These are phyloP conservation scores for Trichoderma atroviride DNA, from an alignment of 2,329 filamentous ascomycete species.

Conservation along the genomic window DNA sequence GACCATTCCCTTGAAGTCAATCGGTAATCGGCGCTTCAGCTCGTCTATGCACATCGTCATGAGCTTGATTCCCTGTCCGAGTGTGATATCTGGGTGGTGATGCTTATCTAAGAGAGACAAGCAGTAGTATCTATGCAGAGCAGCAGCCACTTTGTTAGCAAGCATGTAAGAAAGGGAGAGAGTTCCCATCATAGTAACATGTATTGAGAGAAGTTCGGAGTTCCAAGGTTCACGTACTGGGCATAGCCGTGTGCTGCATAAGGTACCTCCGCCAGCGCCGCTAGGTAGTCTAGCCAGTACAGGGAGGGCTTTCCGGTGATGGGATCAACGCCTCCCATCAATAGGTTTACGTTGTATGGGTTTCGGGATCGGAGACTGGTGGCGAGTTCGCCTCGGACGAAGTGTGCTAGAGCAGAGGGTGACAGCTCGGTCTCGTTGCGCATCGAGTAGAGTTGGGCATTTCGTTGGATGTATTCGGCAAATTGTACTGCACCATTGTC, in stretches of 20 bases:
- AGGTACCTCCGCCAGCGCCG: constrained; percentile 81
- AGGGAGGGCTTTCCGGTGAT: constrained; percentile 88
- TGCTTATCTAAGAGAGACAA: constrained; percentile 97
- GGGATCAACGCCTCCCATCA: constrained; percentile 90
- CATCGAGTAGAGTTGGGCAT: constrained; percentile 98
- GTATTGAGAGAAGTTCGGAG: not conserved
- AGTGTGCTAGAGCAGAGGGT: constrained; percentile 85
- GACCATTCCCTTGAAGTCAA: constrained; percentile 96
- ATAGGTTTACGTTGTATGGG: constrained; percentile 95
- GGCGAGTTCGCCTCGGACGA: constrained; percentile 91
- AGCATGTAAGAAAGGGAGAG: not conserved
- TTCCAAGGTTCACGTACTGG: constrained; percentile 63
- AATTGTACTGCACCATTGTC: constrained; percentile 77
- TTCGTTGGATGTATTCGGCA: constrained; percentile 98
- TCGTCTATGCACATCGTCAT: constrained; percentile 95
- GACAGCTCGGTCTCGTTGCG: constrained; percentile 92
- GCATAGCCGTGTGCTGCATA: constrained; percentile 98
- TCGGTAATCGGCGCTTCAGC: constrained; percentile 92
- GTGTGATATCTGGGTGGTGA: constrained; percentile 89
- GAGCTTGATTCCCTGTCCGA: constrained; percentile 88
- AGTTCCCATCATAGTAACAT: not conserved
- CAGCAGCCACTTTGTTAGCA: constrained; percentile 17
- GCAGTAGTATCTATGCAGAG: constrained; percentile 79
- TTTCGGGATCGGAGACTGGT: constrained; percentile 86
- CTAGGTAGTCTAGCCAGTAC: constrained; percentile 98